Evolutionary conservation across 345 rosid genomes (phyloP).

Genomic region (Odontarrhena argentea): DNA sequence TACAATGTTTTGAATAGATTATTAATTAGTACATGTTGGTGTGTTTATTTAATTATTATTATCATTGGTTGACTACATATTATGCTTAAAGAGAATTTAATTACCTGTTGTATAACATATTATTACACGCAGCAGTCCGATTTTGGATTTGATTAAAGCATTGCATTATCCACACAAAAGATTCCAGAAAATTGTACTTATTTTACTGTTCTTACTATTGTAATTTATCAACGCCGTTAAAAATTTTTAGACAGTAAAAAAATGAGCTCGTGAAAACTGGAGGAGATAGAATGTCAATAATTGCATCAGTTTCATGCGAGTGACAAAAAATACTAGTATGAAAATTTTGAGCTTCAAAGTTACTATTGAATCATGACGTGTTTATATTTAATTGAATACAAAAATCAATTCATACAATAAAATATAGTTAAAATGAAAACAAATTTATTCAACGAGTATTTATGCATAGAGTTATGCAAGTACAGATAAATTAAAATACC

Average conservation of each 20-base stretch:
- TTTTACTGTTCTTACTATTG: not conserved
- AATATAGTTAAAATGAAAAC: not conserved
- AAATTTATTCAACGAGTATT: not conserved
- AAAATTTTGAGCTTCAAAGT: conserved; percentile 34
- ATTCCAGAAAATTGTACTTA: not conserved
- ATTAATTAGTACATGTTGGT: not conserved
- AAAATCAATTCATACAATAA: not conserved
- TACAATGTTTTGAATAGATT: conserved; percentile 30
- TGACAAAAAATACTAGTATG: conserved; percentile 21
- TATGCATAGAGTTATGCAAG: not conserved
- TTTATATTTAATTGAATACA: not conserved
- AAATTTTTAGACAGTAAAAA: conserved; percentile 20
- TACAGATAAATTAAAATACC: not conserved
- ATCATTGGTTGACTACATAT: conserved; percentile 20
- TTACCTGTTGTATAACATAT: not conserved
- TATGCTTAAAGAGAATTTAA: not conserved
- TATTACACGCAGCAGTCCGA: conserved; percentile 9
- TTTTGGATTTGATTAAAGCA: not conserved
- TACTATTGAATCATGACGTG: conserved; percentile 16
- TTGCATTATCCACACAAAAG: not conserved
- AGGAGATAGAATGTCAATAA: conserved; percentile 28
- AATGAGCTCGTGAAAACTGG: conserved; percentile 19
- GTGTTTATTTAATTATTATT: conserved; percentile 30
- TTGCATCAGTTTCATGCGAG: conserved; percentile 43
- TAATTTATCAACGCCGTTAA: not conserved